Base-by-base conservation (phyloP, 2,329 filamentous ascomycete genomes). In the Drechslera avenae region DNA sequence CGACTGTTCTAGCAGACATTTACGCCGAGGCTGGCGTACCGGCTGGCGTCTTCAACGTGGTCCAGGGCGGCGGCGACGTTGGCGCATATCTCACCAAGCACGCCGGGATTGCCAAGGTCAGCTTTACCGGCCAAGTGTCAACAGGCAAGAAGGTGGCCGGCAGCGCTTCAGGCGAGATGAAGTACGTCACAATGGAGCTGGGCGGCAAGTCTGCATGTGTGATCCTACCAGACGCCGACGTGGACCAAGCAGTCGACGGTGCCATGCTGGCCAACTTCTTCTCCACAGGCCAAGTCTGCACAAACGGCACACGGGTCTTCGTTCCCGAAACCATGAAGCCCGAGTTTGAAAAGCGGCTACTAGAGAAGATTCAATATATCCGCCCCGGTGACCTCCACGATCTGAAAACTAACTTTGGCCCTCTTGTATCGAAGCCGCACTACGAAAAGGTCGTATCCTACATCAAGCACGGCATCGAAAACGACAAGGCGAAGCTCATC, bases 261-360 rank as follows among this genome's bases (percentile, higher is more conserved):
- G 91, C 90, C 57, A 92, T 96, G 88, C 90, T 95, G 80, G 91
- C 91, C 63, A 96, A 96, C 74, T 96, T 96, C 77, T 96, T 89
- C 80, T 91, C 88, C 60, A 89, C 89, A 0, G 91, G 91, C 23
- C 91, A 96, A 74, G 91, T 96, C 42, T 96, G 91, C 81, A 96
- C 91, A 42, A 96, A 96, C 71, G 91, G 91, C 41, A 96, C 91
- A 1, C 82, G 91, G 9, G 91, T 96, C 28, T 96, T 96, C 70
- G 82, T 96, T 2, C 90, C 88, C 0, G 76, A 80, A 28, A 69
- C 75, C 31, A 80, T 91, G 72, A 86, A 91, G 68, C 50, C 75
- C 12, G 78, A 77, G 0, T 92, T 96, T 59, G 90, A 95, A 71
- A 78, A 81, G 62, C 76, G 78, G 0, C 76, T 96, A 1, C 67